Percentiles rank a stretch among this genome's conserved stretches.
phyloP scores from a whole-genome alignment of 305 asterid genomes.

The Fraxinus xanthoxyloides region DNA sequence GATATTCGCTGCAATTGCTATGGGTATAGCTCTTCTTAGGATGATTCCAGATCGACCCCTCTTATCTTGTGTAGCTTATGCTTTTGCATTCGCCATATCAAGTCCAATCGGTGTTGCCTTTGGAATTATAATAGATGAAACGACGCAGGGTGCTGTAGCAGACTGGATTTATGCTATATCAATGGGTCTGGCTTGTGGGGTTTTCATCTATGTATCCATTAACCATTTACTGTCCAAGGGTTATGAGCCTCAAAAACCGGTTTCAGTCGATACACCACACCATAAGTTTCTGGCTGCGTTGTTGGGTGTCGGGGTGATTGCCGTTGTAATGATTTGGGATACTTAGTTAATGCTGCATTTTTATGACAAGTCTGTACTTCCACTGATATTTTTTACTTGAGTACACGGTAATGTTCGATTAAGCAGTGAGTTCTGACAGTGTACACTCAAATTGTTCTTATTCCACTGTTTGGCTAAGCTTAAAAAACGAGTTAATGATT shows the following conservation, averaged over 20 bases:
- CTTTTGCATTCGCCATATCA: slow-evolving; percentile 85
- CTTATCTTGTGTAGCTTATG: slow-evolving; percentile 58
- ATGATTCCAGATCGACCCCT: slow-evolving; percentile 88
- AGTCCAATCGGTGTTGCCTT: slow-evolving; percentile 81
- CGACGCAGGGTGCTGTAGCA: slow-evolving; percentile 72
- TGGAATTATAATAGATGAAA: slow-evolving; percentile 75
- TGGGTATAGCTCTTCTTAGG: slow-evolving; percentile 92
- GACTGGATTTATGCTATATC: slow-evolving; percentile 87
- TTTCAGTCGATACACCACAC: slow-evolving; percentile 40
- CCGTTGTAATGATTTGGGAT: slow-evolving; percentile 96
- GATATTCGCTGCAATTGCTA: slow-evolving; percentile 85
- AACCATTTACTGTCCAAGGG: slow-evolving; percentile 81
- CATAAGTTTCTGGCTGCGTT: slow-evolving; percentile 65
- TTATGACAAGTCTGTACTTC: background rate
- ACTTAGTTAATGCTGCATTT: slow-evolving; percentile 25
- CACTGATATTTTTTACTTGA: background rate
- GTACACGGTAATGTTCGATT: slow-evolving; percentile 24
- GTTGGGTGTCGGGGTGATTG: slow-evolving; percentile 76
- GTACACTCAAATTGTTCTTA: background rate
- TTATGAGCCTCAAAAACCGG: slow-evolving; percentile 46
- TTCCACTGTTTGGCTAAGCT: background rate
- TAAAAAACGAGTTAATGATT: background rate
- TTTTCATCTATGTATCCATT: slow-evolving; percentile 77
- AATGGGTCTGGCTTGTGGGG: slow-evolving; percentile 93
- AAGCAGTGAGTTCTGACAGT: background rate